phyloP scores from a whole-genome alignment of 2,329 filamentous ascomycete genomes.

The Juglanconis sp. region DNA sequence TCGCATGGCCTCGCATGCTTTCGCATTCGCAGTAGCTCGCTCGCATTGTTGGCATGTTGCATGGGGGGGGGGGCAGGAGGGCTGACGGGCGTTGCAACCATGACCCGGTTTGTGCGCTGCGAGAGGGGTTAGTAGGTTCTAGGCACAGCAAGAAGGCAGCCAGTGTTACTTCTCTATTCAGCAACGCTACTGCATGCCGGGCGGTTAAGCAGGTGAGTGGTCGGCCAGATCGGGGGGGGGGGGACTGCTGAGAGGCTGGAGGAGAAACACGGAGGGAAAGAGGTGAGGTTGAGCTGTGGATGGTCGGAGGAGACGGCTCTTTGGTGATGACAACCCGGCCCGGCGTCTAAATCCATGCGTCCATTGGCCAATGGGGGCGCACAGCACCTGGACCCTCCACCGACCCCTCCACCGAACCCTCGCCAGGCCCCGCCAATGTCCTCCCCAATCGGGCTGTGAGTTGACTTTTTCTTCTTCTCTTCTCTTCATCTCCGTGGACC shows the following conservation, averaged over 20 bases:
- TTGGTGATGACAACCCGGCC: slow-evolving; percentile 7
- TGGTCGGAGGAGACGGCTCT: not conserved
- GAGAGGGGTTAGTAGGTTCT: not conserved
- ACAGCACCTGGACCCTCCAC: slow-evolving; percentile 19
- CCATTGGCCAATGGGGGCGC: slow-evolving; percentile 29
- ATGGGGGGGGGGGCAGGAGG: not conserved
- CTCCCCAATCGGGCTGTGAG: slow-evolving; percentile 3
- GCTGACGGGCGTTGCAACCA: slow-evolving; percentile 6
- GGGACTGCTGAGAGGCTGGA: slow-evolving; percentile 6
- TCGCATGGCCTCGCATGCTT: not conserved
- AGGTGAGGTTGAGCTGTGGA: slow-evolving; percentile 1
- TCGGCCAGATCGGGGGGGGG: slow-evolving; percentile 17
- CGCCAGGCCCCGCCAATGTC: not conserved
- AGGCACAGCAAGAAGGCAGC: slow-evolving; percentile 20
- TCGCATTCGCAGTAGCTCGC: not conserved
- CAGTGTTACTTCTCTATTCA: slow-evolving; percentile 25
- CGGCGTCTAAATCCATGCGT: slow-evolving; percentile 37
- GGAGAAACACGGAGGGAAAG: not conserved
- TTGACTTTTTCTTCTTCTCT: not conserved
- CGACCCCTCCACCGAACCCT: slow-evolving; percentile 24
- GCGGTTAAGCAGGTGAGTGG: slow-evolving; percentile 37
- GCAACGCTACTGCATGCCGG: slow-evolving; percentile 35
- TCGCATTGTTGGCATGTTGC: slow-evolving; percentile 3
- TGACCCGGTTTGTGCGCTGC: not conserved
- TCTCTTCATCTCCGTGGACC: not conserved